Percentiles rank a stretch among this genome's conserved stretches.
Conservation (phyloP, 164 flowering plant genomes). For the Akebia trifoliata region DNA sequence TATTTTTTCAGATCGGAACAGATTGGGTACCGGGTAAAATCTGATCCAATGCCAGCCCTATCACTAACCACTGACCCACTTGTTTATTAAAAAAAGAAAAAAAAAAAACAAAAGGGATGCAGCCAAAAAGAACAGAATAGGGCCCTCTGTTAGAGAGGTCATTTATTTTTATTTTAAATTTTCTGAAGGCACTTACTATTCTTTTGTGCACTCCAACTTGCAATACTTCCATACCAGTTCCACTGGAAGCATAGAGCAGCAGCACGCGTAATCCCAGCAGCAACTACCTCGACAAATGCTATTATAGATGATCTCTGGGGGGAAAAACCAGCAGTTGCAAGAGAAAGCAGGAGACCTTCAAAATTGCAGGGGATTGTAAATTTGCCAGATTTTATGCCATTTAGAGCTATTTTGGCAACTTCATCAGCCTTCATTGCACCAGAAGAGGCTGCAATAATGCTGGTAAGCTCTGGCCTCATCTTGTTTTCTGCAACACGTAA, state of each 20-base stretch:
- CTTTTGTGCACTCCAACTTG: slow-evolving; percentile 52
- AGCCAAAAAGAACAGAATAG: slow-evolving; percentile 4
- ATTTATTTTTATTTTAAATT: slow-evolving; percentile 8
- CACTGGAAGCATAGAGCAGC: slow-evolving; percentile 61
- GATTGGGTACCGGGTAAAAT: too few species aligned
- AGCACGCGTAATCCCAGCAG: slow-evolving; percentile 52
- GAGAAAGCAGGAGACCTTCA: slow-evolving; percentile 57
- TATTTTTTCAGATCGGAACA: too few species aligned
- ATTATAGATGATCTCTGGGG: slow-evolving; percentile 76
- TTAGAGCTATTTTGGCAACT: slow-evolving; percentile 65
- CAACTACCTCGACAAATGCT: slow-evolving; percentile 74
- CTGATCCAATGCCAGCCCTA: too few species aligned
- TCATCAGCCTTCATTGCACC: slow-evolving; percentile 73
- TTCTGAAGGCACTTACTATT: slow-evolving; percentile 31
- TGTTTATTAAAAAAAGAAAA: too few species aligned
- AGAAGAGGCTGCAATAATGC: slow-evolving; percentile 67
- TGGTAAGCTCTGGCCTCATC: slow-evolving; percentile 56
- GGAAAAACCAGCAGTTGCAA: slow-evolving; percentile 82
- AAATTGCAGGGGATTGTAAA: slow-evolving; percentile 76
- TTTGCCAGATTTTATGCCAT: slow-evolving; percentile 67
- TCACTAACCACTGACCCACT: too few species aligned
- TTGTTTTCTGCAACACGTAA: slow-evolving; percentile 52
- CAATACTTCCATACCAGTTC: slow-evolving; percentile 73
- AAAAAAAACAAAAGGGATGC: too few species aligned
- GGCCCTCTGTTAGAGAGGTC: not conserved